Evolutionary conservation across 176 grass and related monocot genomes (phyloP).

Genomic region (Oryza australiensis): DNA sequence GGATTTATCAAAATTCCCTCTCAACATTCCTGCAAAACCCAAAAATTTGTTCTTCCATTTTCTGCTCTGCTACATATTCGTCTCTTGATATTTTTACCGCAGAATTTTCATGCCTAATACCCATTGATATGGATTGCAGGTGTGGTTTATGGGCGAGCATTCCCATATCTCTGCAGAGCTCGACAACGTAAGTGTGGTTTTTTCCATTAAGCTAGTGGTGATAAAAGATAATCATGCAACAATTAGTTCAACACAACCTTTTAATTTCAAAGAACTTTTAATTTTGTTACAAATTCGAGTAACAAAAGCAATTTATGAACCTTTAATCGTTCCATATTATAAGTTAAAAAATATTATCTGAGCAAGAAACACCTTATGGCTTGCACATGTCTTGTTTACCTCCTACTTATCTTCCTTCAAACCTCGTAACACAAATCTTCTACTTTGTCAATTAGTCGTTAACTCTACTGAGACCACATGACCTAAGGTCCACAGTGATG

Average conservation of each 20-base stretch:
- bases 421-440: background rate
- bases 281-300: background rate
- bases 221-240: background rate
- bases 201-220: background rate
- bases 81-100: background rate
- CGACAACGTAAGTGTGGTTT: slow-evolving; percentile 68
- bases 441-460: background rate
- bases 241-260: background rate
- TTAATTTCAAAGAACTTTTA: slow-evolving; percentile 16
- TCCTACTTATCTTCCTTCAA: slow-evolving; percentile 15
- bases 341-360: background rate
- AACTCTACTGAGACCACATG: background rate
- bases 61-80: background rate
- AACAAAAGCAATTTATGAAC: background rate
- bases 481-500: background rate
- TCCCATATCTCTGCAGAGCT: slow-evolving; percentile 93
- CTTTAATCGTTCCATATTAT: background rate
- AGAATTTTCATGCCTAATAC: slow-evolving; percentile 17
- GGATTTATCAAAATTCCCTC: background rate
- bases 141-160: slow-evolving; percentile 99
- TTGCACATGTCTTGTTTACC: background rate
- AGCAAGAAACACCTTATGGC: background rate
- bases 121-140: slow-evolving; percentile 50
- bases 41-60: background rate
- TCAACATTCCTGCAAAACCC: background rate